A percentile compares a stretch with the other conserved stretches of the same genome.
Evolutionary conservation across 164 flowering plant species (phyloP).

Genomic region (Magnolia kwangsiensis): DNA sequence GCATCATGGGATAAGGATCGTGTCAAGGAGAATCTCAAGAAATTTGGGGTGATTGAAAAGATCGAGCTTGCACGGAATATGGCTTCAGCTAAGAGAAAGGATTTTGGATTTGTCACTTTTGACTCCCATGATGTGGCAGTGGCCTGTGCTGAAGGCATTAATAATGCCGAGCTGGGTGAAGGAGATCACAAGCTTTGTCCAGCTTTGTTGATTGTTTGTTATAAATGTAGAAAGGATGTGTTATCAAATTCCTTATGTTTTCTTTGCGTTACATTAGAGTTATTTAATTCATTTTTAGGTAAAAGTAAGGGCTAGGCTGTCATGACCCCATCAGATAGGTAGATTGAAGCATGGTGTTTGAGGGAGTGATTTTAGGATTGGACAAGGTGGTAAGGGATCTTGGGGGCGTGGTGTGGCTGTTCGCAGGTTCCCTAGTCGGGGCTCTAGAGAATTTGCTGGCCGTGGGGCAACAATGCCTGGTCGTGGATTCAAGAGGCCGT

Average conservation of each 20-base stretch:
- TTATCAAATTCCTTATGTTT: background rate
- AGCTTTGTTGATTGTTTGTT: background rate
- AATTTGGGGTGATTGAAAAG: slow-evolving; percentile 78
- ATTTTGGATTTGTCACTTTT: slow-evolving; percentile 94
- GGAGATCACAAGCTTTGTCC: slow-evolving; percentile 73
- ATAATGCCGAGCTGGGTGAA: slow-evolving; percentile 86
- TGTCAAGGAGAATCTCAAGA: slow-evolving; percentile 65
- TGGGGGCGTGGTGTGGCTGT: slow-evolving; percentile 53
- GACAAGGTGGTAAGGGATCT: slow-evolving; percentile 46
- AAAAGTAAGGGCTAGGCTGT: slow-evolving; percentile 89
- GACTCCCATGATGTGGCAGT: slow-evolving; percentile 89
- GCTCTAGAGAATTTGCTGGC: slow-evolving; percentile 38
- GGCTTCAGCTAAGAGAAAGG: slow-evolving; percentile 95
- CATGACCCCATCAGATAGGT: slow-evolving; percentile 84
- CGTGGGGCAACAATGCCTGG: slow-evolving; percentile 39
- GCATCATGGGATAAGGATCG: slow-evolving; percentile 95
- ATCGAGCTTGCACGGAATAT: slow-evolving; percentile 95
- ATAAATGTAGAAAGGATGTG: background rate
- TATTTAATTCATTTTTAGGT: slow-evolving; percentile 40
- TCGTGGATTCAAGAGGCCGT: slow-evolving; percentile 53
- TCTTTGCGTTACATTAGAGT: background rate
- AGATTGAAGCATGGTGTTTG: slow-evolving; percentile 58
- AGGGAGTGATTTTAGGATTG: slow-evolving; percentile 39
- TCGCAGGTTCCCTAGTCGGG: slow-evolving; percentile 41
- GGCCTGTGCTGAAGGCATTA: slow-evolving; percentile 83